These are phyloP conservation scores for Houttuynia cordata DNA, from an alignment of 164 flowering plant species.

Conservation along the genomic window DNA sequence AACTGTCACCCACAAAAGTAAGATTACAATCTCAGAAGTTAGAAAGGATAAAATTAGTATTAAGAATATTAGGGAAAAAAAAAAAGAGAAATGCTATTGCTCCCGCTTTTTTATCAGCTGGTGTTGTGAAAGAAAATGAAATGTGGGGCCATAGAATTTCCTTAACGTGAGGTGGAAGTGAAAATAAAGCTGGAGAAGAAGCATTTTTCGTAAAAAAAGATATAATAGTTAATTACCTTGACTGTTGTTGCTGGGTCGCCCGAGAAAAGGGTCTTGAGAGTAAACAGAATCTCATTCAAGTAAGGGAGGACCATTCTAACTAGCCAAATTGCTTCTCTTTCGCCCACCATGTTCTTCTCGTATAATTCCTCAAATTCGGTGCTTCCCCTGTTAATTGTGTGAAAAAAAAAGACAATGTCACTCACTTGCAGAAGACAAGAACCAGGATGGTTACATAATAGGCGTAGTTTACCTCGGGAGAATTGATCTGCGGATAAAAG, in stretches of 20 bases:
- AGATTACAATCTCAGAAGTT: neutral
- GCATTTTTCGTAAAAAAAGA: neutral
- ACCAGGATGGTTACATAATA: neutral
- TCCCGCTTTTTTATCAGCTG: too few species aligned
- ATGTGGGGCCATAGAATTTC: too few species aligned
- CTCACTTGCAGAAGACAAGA: neutral
- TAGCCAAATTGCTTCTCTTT: constrained; percentile 76
- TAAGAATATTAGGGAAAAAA: too few species aligned
- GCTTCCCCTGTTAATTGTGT: constrained; percentile 27
- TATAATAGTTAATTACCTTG: constrained; percentile 38
- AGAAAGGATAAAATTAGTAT: too few species aligned
- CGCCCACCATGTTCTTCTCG: constrained; percentile 36
- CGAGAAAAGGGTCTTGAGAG: constrained; percentile 53
- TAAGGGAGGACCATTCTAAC: constrained; percentile 59
- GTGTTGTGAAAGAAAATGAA: too few species aligned
- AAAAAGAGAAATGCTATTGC: too few species aligned
- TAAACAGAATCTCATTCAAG: constrained; percentile 58
- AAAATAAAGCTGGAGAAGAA: too few species aligned
- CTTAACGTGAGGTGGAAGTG: too few species aligned
- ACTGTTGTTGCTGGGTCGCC: constrained; percentile 89
- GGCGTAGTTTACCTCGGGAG: constrained; percentile 39
- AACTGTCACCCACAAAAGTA: constrained; percentile 35
- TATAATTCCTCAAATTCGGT: constrained; percentile 20
- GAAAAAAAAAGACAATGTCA: neutral
- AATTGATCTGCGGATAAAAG: constrained; percentile 53